Evolutionary conservation across 768 basidiomycete species (phyloP).

Genomic region (Pleurotus platypus): DNA sequence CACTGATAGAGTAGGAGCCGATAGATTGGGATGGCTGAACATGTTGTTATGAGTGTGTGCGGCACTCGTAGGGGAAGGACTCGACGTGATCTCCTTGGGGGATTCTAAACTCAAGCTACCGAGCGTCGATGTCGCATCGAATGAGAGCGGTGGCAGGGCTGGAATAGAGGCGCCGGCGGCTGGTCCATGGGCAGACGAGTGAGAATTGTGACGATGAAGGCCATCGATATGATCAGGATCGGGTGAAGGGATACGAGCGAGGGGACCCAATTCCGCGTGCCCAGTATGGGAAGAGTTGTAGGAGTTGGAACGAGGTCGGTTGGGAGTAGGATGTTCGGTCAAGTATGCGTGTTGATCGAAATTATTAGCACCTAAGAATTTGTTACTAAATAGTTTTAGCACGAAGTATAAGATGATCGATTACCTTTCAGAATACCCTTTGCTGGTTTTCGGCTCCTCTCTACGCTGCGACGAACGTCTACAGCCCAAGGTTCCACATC

Average conservation of each 20-base stretch:
- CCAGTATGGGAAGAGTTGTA: slow-evolving; percentile 58
- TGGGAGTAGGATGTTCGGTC: slow-evolving; percentile 39
- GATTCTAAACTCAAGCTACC: slow-evolving; percentile 22
- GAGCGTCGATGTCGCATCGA: slow-evolving; percentile 36
- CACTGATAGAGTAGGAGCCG: slow-evolving; percentile 80
- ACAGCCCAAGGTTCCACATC: slow-evolving; percentile 78
- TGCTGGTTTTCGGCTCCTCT: slow-evolving; percentile 60
- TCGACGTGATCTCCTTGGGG: slow-evolving; percentile 36
- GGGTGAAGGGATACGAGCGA: slow-evolving; percentile 78
- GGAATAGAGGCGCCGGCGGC: slow-evolving; percentile 13
- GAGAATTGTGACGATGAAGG: slow-evolving; percentile 65
- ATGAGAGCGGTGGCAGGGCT: slow-evolving; percentile 54
- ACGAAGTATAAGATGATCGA: slow-evolving; percentile 18
- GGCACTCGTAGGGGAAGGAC: slow-evolving; percentile 22
- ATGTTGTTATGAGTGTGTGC: slow-evolving; percentile 39
- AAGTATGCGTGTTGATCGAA: slow-evolving; percentile 65
- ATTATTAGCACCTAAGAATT: slow-evolving; percentile 52
- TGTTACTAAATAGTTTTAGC: neutral
- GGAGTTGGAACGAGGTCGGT: slow-evolving; percentile 78
- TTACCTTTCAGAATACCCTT: slow-evolving; percentile 89
- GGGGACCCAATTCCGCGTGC: slow-evolving; percentile 58
- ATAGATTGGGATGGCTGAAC: slow-evolving; percentile 79
- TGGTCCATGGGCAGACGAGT: slow-evolving; percentile 40
- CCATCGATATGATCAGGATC: slow-evolving; percentile 87
- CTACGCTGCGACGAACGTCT: slow-evolving; percentile 66